These are phyloP conservation scores for Pholiota molesta DNA, from an alignment of 768 basidiomycete genomes.

Conservation along the genomic window DNA sequence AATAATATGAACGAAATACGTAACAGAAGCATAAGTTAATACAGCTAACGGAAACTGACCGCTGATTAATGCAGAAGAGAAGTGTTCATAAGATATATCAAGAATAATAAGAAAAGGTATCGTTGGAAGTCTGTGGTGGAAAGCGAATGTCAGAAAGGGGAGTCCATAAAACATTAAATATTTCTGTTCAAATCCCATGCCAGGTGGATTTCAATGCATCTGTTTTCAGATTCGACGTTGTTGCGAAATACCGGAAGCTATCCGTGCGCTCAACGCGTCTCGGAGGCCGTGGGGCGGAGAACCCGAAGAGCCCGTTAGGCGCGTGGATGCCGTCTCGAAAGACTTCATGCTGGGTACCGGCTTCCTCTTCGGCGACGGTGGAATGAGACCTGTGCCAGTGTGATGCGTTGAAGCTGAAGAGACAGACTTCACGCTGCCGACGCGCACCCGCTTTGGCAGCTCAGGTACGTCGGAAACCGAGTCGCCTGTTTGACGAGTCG, in stretches of 20 bases:
- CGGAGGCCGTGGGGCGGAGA: neutral
- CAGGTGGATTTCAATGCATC: slow-evolving; percentile 24
- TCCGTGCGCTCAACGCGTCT: slow-evolving; percentile 4
- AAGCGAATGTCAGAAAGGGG: neutral
- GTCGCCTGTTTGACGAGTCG: neutral
- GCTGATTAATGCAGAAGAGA: neutral
- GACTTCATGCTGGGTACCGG: slow-evolving; percentile 15
- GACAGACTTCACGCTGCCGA: slow-evolving; percentile 16
- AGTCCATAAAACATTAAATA: neutral
- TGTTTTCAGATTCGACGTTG: slow-evolving; percentile 13
- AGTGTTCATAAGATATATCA: neutral
- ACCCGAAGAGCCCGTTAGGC: neutral
- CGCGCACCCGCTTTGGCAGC: slow-evolving; percentile 6
- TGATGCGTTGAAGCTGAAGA: slow-evolving; percentile 16
- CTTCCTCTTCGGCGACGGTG: slow-evolving; percentile 6
- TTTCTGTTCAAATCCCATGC: slow-evolving; percentile 17
- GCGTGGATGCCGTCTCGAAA: slow-evolving; percentile 9
- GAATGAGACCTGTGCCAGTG: slow-evolving; percentile 2
- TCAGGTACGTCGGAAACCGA: neutral
- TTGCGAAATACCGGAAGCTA: slow-evolving; percentile 8
- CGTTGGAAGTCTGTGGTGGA: neutral
- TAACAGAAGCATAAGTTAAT: neutral
- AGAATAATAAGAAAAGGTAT: neutral
- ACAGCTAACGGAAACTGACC: slow-evolving; percentile 3
- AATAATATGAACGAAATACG: neutral